Conservation (phyloP, 345 rosid genomes). For the Camelina hispida region DNA sequence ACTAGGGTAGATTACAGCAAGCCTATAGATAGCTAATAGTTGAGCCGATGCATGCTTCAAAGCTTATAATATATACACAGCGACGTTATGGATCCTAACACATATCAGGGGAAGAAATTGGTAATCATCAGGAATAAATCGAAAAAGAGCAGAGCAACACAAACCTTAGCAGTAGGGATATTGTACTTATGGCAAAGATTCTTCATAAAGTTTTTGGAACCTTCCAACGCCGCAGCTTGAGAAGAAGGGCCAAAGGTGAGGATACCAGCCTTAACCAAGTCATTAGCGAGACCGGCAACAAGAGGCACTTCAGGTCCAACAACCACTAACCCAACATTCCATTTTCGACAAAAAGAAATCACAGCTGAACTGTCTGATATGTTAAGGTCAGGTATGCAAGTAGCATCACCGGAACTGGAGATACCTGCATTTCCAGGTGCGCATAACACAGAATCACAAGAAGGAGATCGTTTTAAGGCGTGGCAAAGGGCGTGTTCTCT, state of each 20-base stretch:
- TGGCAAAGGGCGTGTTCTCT: conserved; percentile 94
- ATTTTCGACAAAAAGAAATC: conserved; percentile 66
- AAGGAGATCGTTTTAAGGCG: conserved; percentile 75
- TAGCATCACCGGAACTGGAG: conserved; percentile 77
- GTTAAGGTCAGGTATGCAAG: conserved; percentile 75
- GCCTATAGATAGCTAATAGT: background rate
- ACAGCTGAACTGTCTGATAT: conserved; percentile 68
- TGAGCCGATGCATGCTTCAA: background rate
- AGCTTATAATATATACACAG: background rate
- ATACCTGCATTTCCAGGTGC: conserved; percentile 97
- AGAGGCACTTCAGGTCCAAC: conserved; percentile 97
- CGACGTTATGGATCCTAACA: conserved; percentile 9
- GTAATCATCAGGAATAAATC: background rate
- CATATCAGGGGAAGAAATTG: background rate
- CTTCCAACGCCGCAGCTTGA: conserved; percentile 96
- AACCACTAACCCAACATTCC: conserved; percentile 77
- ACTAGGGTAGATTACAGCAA: conserved; percentile 4
- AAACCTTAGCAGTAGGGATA: conserved; percentile 97
- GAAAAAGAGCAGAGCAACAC: background rate
- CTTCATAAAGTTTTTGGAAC: conserved; percentile 96
- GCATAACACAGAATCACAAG: conserved; percentile 77
- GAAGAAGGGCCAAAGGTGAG: conserved; percentile 94
- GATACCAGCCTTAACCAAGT: conserved; percentile 66
- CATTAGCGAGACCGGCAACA: conserved; percentile 87
- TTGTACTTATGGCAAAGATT: conserved; percentile 79